Base-by-base conservation (phyloP, 2,329 filamentous ascomycete species). In the Acrocalymma vagum region DNA sequence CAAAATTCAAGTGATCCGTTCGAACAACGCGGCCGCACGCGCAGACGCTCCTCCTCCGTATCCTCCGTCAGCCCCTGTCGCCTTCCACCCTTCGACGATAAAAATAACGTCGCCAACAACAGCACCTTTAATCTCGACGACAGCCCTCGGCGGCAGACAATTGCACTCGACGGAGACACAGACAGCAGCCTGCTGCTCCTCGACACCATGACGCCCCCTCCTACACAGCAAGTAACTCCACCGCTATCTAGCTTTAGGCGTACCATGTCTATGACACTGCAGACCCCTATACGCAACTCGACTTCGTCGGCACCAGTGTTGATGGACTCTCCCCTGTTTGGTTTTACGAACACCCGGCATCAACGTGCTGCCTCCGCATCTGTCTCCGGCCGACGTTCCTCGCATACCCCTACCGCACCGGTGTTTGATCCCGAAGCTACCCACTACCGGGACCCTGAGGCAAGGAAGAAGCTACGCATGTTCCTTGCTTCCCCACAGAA, bases 401-500 rank as follows among this genome's bases (percentile, higher is more conserved):
- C 55, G 4, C 55, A 62, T 32, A 52, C 54, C 21, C 53, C 65
- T 5, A 42, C 39, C 8, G 30, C 61, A 9, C 65, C 64, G 11
- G 47, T 62, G n/a, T 64, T 68, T 42, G 90, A 95, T 57, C 80
- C 86, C 4, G 78, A 81, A 22, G 88, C 90, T 4, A 83, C 88
- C 24, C 88, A 96, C 71, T 96, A 96, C 62, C 89, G 90, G 65
- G 91, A 96, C 57, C 90, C 91, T 0, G 89, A 95, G 64, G 90
- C 92, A 25, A 83, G 93, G 22, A 78, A 90, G 57, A 96, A 95
- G 71, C 76, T 97, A 14, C 85, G 91, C 9, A 84, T 90, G 6
- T 96, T 92, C 60, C 81, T 96, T 14, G 88, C 89, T 6, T 95
- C 91, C 1, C 88, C 92, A 1, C 89, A 95, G 55, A 96, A 95